phyloP scores from a whole-genome alignment of 768 basidiomycete genomes.

The Hygrophoropsis aurantiaca region DNA sequence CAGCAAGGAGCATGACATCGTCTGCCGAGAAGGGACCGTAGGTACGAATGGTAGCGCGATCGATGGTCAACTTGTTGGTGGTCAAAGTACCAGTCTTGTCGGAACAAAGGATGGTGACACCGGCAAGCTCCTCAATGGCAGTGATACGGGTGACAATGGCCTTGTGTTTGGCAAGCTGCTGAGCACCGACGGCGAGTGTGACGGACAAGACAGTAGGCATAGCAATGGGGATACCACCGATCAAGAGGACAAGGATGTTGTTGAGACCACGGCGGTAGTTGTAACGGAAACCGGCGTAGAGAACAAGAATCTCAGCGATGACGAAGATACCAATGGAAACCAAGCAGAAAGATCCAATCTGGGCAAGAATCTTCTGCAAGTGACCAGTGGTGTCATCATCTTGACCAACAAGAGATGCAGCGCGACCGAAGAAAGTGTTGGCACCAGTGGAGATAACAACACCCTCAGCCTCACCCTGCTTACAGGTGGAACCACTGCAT shows the following conservation, averaged over 20 bases:
- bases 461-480: slow-evolving; percentile 98
- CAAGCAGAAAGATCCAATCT: slow-evolving; percentile 97
- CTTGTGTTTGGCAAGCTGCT: slow-evolving; percentile 99
- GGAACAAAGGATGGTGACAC: slow-evolving; percentile 97
- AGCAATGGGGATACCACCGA: slow-evolving; percentile 99
- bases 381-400: slow-evolving; percentile 98
- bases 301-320: slow-evolving; percentile 87
- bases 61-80: slow-evolving; percentile 99
- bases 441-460: slow-evolving; percentile 97
- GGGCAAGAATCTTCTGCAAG: slow-evolving; percentile 96
- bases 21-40: slow-evolving; percentile 88
- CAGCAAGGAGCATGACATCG: slow-evolving; percentile 90
- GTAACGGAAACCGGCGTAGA: slow-evolving; percentile 92
- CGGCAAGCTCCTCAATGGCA: slow-evolving; percentile 96
- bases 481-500: slow-evolving; percentile 90
- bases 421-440: slow-evolving; percentile 99
- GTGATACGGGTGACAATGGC: slow-evolving; percentile 99
- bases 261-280: slow-evolving; percentile 91
- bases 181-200: slow-evolving; percentile 97
- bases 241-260: slow-evolving; percentile 97
- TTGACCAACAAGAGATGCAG: slow-evolving; percentile 94
- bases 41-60: slow-evolving; percentile 85
- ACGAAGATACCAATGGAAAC: slow-evolving; percentile 97
- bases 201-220: slow-evolving; percentile 99
- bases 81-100: slow-evolving; percentile 99